Conservation (phyloP, 2,329 filamentous ascomycete genomes). For the Ceratocystiopsis sp. region DNA sequence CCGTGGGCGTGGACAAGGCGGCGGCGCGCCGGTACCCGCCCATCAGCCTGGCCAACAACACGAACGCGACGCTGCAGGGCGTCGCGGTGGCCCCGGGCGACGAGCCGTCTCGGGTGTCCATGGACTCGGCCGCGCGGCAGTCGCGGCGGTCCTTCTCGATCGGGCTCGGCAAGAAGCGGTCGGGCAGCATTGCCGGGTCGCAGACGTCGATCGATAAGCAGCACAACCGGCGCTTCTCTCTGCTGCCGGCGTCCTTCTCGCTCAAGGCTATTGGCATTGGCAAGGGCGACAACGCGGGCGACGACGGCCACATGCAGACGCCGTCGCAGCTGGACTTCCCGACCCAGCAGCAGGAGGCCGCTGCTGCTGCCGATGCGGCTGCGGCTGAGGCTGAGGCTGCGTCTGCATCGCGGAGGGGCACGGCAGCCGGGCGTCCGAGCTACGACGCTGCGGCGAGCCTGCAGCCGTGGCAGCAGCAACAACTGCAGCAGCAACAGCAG, state of each 20-base stretch:
- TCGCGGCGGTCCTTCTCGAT: constrained; percentile 55
- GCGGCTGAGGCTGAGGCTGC: constrained; percentile 13
- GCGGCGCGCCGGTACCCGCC: constrained; percentile 61
- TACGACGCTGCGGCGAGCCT: no score
- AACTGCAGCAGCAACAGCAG: no score
- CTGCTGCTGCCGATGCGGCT: constrained; percentile 16
- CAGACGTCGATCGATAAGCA: constrained; percentile 37
- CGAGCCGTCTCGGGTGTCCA: constrained; percentile 38
- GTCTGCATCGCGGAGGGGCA: no score
- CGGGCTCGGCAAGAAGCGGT: constrained; percentile 52
- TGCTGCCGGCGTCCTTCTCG: constrained; percentile 48
- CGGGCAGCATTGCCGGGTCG: constrained; percentile 45
- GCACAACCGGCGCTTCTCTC: constrained; percentile 48
- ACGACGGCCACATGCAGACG: not conserved
- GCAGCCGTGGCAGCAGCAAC: no score
- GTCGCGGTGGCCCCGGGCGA: not conserved
- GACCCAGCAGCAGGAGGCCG: constrained; percentile 27
- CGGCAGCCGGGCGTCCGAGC: no score
- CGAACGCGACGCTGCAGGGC: constrained; percentile 29
- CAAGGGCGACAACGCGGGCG: constrained; percentile 30
- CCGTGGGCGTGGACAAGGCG: constrained; percentile 25
- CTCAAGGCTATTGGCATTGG: constrained; percentile 46
- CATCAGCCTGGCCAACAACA: constrained; percentile 64
- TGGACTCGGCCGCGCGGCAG: constrained; percentile 40
- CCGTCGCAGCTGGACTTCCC: constrained; percentile 34